phyloP scores from a whole-genome alignment of 345 rosid genomes.

The Jatropha curcas region DNA sequence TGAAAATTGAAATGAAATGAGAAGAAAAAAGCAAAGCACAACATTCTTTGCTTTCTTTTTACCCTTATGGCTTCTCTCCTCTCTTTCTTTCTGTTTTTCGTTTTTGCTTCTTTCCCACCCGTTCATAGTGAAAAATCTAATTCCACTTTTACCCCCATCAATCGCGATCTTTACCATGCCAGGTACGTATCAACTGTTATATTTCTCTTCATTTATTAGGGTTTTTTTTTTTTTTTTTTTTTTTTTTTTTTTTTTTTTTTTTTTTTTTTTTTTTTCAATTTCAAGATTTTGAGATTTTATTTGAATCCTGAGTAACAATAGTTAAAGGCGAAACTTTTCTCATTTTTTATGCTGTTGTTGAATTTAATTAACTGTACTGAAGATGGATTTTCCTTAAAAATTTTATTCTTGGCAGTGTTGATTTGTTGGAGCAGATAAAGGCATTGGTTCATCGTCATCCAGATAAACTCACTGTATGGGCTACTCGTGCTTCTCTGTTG shows the following conservation, averaged over 20 bases:
- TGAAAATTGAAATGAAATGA: conserved; percentile 1
- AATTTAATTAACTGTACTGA: neutral
- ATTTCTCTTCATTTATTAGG: no score
- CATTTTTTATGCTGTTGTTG: neutral
- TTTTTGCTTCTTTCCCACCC: conserved; percentile 19
- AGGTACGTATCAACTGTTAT: conserved; percentile 33
- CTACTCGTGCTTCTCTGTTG: neutral
- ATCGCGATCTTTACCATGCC: conserved; percentile 82
- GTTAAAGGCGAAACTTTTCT: neutral
- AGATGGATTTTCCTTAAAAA: neutral
- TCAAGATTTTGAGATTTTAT: neutral
- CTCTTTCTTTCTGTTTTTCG: conserved; percentile 19
- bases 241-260: neutral
- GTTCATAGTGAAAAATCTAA: conserved; percentile 23
- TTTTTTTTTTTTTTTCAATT: neutral
- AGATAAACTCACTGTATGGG: conserved; percentile 62
- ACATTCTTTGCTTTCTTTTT: neutral
- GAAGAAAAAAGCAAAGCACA: neutral
- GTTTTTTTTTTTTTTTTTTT: neutral
- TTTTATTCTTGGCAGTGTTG: conserved; percentile 43
- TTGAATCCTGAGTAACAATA: neutral
- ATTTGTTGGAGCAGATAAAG: conserved; percentile 61
- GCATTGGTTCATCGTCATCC: conserved; percentile 74
- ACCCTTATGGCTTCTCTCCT: conserved; percentile 21
- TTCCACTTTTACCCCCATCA: conserved; percentile 56